Evolutionary conservation across 352 stramenopile species (phyloP), one percentile per base, ranked within the genome.

Genomic region (Pythium oligandrum): DNA sequence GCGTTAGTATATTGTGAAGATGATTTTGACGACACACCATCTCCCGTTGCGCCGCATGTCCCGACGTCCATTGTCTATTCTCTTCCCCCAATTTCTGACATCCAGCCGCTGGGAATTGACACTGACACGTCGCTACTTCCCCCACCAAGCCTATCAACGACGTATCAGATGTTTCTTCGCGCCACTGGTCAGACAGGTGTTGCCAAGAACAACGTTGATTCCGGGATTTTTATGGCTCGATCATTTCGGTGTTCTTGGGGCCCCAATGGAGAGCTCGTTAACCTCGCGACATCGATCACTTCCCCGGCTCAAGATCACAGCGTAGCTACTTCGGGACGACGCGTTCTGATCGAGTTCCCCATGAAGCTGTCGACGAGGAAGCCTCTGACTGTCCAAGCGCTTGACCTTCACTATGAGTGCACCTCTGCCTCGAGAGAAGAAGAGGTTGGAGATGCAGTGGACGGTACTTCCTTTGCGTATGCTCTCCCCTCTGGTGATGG

Each of bases 161-260:
- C 80, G 30, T 90, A 88, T 42, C 75, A 86, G 42, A 70, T 90
- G 54, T 87, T 87, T 64, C 63, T 81, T 9, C 59, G 57, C 35
- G 63, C 58, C 7, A 71, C 67, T 3, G 69, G 66, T 26, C 70
- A 75, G 47, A 35, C 38, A 17, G 30, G 31, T 38, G 57, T 71
- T 1, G 74, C 77, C 33, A 73, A 63, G 39, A 86, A 87, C 51
- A 53, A 86, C 37, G 61, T 76, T 10, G 83, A 93, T 36, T 62
- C 69, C 6, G 77, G 77, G 0, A 70, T 93, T 42, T 90, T 89
- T 40, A 86, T 91, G 66, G 71, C 77, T 11, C 80, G 81, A 10
- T 90, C 83, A 43, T 91, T 91, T 71, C 80, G 83, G 17, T 90
- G 81, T 44, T 89, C 78, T 5, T 93, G 80, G 78, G 83, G 83